Evolutionary conservation across 305 asterid species (phyloP).

Genomic region (Ilex paraguariensis): DNA sequence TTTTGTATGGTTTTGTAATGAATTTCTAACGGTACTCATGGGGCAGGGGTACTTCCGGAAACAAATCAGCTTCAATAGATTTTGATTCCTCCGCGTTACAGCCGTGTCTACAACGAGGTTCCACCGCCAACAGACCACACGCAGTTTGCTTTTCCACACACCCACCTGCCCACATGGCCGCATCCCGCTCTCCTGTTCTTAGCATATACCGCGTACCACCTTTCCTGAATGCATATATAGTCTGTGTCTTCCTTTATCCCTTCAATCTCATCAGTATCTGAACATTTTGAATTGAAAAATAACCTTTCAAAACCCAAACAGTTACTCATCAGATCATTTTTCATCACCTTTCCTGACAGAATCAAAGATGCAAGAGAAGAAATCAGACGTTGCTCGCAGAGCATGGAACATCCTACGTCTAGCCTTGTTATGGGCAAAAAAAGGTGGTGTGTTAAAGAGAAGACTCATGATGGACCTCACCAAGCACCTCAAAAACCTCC

Average conservation of each 20-base stretch:
- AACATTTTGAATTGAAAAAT: not conserved
- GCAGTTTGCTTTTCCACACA: not conserved
- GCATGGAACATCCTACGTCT: constrained; percentile 56
- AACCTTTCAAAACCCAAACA: not conserved
- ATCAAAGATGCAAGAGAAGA: constrained; percentile 31
- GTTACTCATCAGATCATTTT: not conserved
- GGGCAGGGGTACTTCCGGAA: no score
- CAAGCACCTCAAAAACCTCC: constrained; percentile 33
- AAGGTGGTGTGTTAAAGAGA: constrained; percentile 46
- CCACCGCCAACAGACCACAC: constrained; percentile 27
- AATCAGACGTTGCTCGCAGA: constrained; percentile 25
- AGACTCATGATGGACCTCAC: constrained; percentile 26
- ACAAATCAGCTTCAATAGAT: not conserved
- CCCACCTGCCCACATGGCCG: not conserved
- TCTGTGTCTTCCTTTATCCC: not conserved
- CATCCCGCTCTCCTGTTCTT: not conserved
- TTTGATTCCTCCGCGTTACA: constrained; percentile 21
- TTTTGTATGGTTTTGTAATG: no score
- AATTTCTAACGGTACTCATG: no score
- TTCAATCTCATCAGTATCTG: not conserved
- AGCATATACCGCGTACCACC: not conserved
- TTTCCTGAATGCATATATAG: not conserved
- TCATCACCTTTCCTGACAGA: not conserved
- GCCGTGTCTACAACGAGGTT: constrained; percentile 28
- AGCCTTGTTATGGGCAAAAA: constrained; percentile 57